Evolutionary conservation across 495 filamentous ascomycete genomes (phyloP), one percentile per base, ranked within the genome.

Genomic region (Penicillium chermesinum): DNA sequence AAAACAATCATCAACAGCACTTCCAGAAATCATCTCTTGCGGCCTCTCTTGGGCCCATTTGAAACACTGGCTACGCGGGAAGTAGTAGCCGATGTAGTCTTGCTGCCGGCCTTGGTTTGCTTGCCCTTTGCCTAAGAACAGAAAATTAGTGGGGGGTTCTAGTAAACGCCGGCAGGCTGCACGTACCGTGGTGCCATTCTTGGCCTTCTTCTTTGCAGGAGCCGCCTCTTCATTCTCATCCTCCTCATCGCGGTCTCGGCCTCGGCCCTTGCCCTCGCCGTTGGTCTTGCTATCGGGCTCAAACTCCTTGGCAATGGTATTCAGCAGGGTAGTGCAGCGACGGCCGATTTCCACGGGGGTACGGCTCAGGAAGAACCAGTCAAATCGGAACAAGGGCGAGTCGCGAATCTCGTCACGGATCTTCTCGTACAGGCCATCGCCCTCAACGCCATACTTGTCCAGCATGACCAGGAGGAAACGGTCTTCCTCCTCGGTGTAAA

Each of bases 401-500:
- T 99, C 93, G 7, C 93, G 84, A 51, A 99, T 95, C 58, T 91
- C 89, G 48, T 93, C 88, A 13, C 90, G 81, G 54, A 96, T 91
- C 59, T 80, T 82, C 51, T 95, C 89, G 55, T 88, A 89, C 43
- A 95, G 78, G 21, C 81, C 79, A 57, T 93, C 90, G 2, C 85
- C 85, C 44, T 95, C 88, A 10, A 97, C 79, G 15, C 94, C 94
- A 57, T 86, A 87, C 65, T 83, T 84, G 64, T 99, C 89, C 2
- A 99, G 69, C 71, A 95, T 86, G 32, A 97, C 91, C 21, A 99
- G 75, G 41, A 99, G 73, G 70, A 99, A 99, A 9, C 94, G 82
- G 59, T 99, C 94, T 67, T 99, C 94, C 61, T 99, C 94, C 61
- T 97, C 94, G 0, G 93, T 96, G 61, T 99, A 99, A 5, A 97